Evolutionary conservation across 1,284 basidiomycete species (phyloP), one percentile per base, ranked within the genome.

Genomic region (Leccinum insolens): DNA sequence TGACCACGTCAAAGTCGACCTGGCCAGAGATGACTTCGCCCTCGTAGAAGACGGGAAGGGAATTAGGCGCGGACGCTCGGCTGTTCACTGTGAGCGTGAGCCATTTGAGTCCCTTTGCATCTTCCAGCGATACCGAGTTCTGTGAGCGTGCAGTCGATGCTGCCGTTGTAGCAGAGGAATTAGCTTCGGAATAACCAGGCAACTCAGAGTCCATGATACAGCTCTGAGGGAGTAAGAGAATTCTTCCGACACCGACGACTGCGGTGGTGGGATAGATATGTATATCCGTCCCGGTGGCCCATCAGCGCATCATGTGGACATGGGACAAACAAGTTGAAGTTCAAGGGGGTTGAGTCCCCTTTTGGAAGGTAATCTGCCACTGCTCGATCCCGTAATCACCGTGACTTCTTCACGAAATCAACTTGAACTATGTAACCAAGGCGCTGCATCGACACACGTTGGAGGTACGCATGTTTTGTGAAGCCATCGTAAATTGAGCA

Each of bases 21-120:
- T 79, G 74, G 31, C 86, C 85, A 3, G 78, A 72, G 61, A 88
- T 79, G 17, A 71, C 68, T 69, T 86, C 84, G 7, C 82, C 83
- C 67, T 85, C 79, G 39, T 80, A 71, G 69, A 84, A 85, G 20
- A 77, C 67, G 15, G 83, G 85, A 11, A 80, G 71, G 2, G 80
- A 77, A 17, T 75, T 64, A 0, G 78, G 58, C 15, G 71, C 74
- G 2, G 74, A 70, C 3, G 85, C 77, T 3, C 82, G 81, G 71
- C 83, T 85, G 20, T 75, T 78, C 39, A 86, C 76, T 34, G 73
- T 72, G 28, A 86, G 72, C 0, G 78, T 75, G 22, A 87, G 70
- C 85, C 85, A 86, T 70, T 78, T 79, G 61, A 74, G 76, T 11
- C 73, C 71, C 59, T 84, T 84, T 60, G 73, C 69, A 61, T 78